Base-by-base conservation (phyloP, 805 yeast species). In the Candida saitoana region DNA sequence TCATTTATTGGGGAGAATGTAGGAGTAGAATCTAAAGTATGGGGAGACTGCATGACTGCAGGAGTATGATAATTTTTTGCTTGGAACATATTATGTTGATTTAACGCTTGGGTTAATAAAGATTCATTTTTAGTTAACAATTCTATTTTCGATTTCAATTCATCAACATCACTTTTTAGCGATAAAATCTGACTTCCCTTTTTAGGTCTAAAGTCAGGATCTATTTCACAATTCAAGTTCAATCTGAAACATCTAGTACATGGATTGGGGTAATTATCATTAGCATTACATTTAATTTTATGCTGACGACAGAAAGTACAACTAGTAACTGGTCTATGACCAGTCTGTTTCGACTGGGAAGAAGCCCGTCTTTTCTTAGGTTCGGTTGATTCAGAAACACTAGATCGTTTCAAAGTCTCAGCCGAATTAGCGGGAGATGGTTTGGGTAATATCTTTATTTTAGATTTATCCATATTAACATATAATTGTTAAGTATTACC, bases 261-360 rank as follows among this genome's bases (percentile, higher is more conserved):
- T 0, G 96, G 85, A 5, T 71, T 68, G 0, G 96, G 96, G 50
- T 76, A 84, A 48, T 82, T 79, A 17, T 84, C 90, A 2, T 87
- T 77, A 1, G 97, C 97, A 57, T 90, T 87, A 63, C 97, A 90
- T 57, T 84, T 85, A 60, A 90, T 88, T 62, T 90, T 90, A 60
- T 89, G 96, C 58, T 90, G 96, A 39, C 97, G 78, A 57, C 97
- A 90, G 59, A 88, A 93, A 0, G 96, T 87, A 58, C 97, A 90
- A 3, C 96, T 84, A 0, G 96, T 87, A 1, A 89, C 95, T 0
- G 96, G 96, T 42, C 96, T 67, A 54, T 86, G 91, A 14, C 71
- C 71, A 1, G 71, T 59, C 42, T 60, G 65, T 46, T 62, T 63
- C 35, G 56, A 33, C 11, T 17, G 32, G 40, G 25, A 42, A 31